These are phyloP conservation scores for Penicillium verhagenii DNA, from an alignment of 495 filamentous ascomycete genomes.

Conservation along the genomic window DNA sequence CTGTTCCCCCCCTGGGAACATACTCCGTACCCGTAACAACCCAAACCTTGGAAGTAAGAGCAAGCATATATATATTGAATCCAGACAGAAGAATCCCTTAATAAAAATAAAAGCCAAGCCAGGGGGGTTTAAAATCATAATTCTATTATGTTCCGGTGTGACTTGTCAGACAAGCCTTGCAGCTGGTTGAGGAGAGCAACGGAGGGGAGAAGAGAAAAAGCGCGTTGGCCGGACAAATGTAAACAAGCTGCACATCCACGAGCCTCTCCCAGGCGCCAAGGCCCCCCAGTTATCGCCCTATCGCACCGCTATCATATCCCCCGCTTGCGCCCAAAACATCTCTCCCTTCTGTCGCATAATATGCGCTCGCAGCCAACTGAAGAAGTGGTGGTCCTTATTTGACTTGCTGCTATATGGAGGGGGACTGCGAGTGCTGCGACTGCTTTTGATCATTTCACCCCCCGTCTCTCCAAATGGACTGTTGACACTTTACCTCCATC, in stretches of 20 bases:
- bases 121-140: neutral
- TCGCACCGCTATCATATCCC: constrained; percentile 26
- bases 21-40: too few relatives aligned
- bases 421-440: constrained; percentile 16
- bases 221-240: constrained; percentile 27
- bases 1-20: too few relatives aligned
- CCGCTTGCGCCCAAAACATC: constrained; percentile 27
- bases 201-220: constrained; percentile 5
- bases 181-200: constrained; percentile 19
- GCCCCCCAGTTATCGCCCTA: constrained; percentile 29
- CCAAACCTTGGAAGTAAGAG: too few relatives aligned
- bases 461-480: constrained; percentile 7
- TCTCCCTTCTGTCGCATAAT: constrained; percentile 8
- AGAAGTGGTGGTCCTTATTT: constrained; percentile 1
- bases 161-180: constrained; percentile 21
- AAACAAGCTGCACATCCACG: constrained; percentile 10
- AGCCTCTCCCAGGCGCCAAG: constrained; percentile 19
- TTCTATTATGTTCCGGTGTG: constrained; percentile 6
- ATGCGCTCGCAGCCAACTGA: constrained; percentile 5
- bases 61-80: too few relatives aligned
- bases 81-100: too few relatives aligned
- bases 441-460: constrained; percentile 1
- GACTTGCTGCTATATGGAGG: constrained; percentile 22
- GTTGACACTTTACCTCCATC: constrained; percentile 11
- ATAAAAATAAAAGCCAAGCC: neutral